Base-by-base conservation (phyloP, 2,329 filamentous ascomycete species). In the Xylaria sp. region DNA sequence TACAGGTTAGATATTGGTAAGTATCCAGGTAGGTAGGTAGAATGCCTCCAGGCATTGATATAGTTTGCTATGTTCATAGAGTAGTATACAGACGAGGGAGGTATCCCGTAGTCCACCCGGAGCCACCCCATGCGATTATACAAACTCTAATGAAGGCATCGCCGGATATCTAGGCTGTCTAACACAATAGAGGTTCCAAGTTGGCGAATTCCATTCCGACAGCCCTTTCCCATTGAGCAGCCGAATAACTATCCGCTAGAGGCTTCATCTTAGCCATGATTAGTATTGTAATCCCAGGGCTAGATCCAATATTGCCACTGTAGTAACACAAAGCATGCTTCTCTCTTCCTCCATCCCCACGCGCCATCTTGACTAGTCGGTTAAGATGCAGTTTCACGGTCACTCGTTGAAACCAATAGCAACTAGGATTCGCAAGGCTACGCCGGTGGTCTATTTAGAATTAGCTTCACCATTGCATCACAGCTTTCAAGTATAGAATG, bases 401-500 rank as follows among this genome's bases (percentile, higher is more conserved):
- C n/a, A 8, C 27, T 1, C 8, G 5, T 19, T 17, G 29, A 10
- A 31, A 31, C 19, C 13, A 3, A 38, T 23, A 4, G 5, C 9
- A 31, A 7, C 13, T 1, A 19, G 43, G n/a, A 19, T 6, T 23
- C 19, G 31, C 2, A n/a, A 10, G n/a, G 29, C 4, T 23, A 17
- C 21, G 7, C 21, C 21, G 8, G 8, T 29, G 3, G 9, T 33
- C 31, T 48, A 38, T n/a, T 15, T 2, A 11, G 19, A 35, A 25
- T 63, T 61, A 63, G 61, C 17, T 51, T 54, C 17, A 21, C 21
- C 19, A 17, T 2, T 46, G 11, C 9, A 11, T 21, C 15, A 38
- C 4, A 46, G 11, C 48, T 31, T 15, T 19, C 7, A 7, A 49
- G 8, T 52, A 46, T 5, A n/a, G 17, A n/a, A 27, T 15, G 31